Evolutionary conservation across 306 rosid species (phyloP).

Genomic region (Nissolia schottii): DNA sequence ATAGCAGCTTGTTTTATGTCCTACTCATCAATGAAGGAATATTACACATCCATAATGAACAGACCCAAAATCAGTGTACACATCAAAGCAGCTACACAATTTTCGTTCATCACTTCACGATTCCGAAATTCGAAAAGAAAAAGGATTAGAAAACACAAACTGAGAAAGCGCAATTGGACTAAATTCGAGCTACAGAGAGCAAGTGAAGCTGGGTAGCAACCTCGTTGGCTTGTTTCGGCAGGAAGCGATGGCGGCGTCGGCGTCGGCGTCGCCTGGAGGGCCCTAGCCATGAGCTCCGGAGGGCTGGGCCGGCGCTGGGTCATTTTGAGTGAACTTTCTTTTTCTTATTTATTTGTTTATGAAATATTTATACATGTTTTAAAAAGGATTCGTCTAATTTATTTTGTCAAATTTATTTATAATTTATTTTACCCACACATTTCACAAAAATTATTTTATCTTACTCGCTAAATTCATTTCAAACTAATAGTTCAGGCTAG

Average conservation of each 20-base stretch:
- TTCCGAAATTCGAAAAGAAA: background rate
- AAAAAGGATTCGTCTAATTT: too few species aligned
- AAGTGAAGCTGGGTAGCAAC: constrained; percentile 14
- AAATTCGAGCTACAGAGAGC: background rate
- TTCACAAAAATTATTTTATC: too few species aligned
- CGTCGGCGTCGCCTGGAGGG: constrained; percentile 26
- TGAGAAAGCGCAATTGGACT: background rate
- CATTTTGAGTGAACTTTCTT: too few species aligned
- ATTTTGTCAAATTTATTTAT: too few species aligned
- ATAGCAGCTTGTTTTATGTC: too few species aligned
- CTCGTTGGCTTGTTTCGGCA: constrained; percentile 44
- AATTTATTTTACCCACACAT: too few species aligned
- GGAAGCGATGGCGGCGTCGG: background rate
- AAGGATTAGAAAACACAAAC: background rate
- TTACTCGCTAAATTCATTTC: too few species aligned
- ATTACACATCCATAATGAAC: background rate
- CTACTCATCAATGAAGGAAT: background rate
- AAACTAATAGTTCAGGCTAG: too few species aligned
- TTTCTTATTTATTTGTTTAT: too few species aligned
- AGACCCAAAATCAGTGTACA: background rate
- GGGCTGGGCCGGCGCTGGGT: too few species aligned
- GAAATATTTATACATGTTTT: too few species aligned
- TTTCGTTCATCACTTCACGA: background rate
- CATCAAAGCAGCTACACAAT: background rate
- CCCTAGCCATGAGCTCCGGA: constrained; percentile 82